Percentiles rank a stretch among this genome's conserved stretches.
These are phyloP conservation scores for Rhynchosporium graminicola DNA, from an alignment of 2,329 filamentous ascomycete genomes.

Conservation along the genomic window DNA sequence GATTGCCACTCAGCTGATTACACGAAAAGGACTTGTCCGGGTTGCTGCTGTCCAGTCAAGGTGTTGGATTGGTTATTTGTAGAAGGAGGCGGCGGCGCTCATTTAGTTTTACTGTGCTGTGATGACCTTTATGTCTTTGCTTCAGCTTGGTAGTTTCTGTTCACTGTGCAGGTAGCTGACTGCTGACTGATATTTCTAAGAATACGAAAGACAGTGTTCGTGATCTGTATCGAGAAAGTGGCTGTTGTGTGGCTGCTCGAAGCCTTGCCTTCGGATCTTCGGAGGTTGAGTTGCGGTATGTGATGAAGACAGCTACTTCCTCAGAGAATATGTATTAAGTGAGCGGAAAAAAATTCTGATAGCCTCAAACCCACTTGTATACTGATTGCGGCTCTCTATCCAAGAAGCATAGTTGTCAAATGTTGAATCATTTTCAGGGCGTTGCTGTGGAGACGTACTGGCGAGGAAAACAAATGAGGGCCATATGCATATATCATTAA, in stretches of 20 bases:
- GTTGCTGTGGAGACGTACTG: not conserved
- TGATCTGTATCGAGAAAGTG: not conserved
- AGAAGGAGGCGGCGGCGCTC: not conserved
- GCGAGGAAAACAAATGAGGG: not conserved
- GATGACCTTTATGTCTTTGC: not conserved
- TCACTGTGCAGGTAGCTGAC: not conserved
- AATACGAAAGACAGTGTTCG: not conserved
- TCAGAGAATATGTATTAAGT: too few species aligned
- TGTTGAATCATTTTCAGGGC: not conserved
- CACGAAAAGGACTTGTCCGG: not conserved
- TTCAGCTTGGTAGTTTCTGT: not conserved
- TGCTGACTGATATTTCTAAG: not conserved
- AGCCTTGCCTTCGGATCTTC: not conserved
- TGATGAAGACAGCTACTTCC: not conserved
- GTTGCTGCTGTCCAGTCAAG: constrained; percentile 2
- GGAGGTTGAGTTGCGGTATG: not conserved
- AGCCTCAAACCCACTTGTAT: too few species aligned
- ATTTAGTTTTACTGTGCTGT: not conserved
- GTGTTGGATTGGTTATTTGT: not conserved
- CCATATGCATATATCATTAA: not conserved
- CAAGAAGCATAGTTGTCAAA: too few species aligned
- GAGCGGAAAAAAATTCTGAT: too few species aligned
- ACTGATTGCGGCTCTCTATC: too few species aligned
- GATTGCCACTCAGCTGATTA: constrained; percentile 9
- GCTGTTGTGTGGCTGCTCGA: not conserved